Base-by-base conservation (phyloP, 179 eudicot genomes). In the Silene vulgaris region DNA sequence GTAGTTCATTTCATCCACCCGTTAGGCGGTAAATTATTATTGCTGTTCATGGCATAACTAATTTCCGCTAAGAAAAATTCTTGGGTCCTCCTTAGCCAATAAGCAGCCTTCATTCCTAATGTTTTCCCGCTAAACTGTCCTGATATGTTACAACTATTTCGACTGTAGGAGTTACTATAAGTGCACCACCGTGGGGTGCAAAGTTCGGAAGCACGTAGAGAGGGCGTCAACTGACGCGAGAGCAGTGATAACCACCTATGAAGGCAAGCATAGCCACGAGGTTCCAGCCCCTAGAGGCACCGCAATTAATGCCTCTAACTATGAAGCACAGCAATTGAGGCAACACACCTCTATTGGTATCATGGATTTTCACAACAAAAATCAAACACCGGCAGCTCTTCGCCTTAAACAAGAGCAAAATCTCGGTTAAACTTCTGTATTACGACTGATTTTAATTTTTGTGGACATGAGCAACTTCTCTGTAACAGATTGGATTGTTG, bases 181-280 rank as follows among this genome's bases (percentile, higher is more conserved):
- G 81, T 87, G 90, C 74, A 81, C 90, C 0, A 84, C 85, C 2
- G 72, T 67, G 3, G 87, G 88, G 0, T 87, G 90, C 77, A 81
- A 78, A 37, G 90, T 87, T 0, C 81, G 85, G 3, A 87, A 87
- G 28, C 90, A 87, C 35, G 87, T 87, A 0, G 90, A 87, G 76
- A 83, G 90, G 78, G 86, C 88, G 48, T 82, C 88, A 0, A 84
- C 86, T 19, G 90, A 87, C 52, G 28, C 50, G 0, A 84, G 79
- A 59, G 82, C 85, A 0, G 90, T 87, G 17, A 84, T 87, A 56
- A 87, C 90, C 5, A 87, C 90, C 7, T 87, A 87, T 50, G 90
- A 87, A 48, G 90, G 90, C 54, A 82, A 87, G 70, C 90, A 87
- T 71, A 80, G 71, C 19, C 90, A 87, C 61, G 88, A 85, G 23